Conservation (phyloP, 176 grass and related monocot species). For the Coix lacrymajobi region DNA sequence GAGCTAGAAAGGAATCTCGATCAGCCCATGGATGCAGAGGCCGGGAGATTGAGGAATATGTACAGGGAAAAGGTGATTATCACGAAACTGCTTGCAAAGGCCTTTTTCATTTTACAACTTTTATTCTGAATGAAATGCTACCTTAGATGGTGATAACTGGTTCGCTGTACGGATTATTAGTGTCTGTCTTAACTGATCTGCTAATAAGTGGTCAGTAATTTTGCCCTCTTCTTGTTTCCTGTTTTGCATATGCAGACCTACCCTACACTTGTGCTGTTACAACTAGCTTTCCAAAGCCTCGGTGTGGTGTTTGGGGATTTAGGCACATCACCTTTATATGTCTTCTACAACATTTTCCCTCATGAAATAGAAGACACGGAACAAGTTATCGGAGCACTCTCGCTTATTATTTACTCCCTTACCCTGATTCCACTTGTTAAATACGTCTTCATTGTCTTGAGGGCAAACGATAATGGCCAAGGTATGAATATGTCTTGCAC, state of each 20-base stretch:
- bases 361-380: slow-evolving; percentile 53
- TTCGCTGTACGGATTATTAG: background rate
- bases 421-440: slow-evolving; percentile 83
- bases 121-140: background rate
- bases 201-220: background rate
- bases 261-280: slow-evolving; percentile 50
- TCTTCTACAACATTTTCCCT: slow-evolving; percentile 78
- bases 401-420: slow-evolving; percentile 84
- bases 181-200: background rate
- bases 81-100: background rate
- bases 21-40: slow-evolving; percentile 86
- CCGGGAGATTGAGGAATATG: slow-evolving; percentile 62
- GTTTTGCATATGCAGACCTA: slow-evolving; percentile 51
- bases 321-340: slow-evolving; percentile 85
- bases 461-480: slow-evolving; percentile 80
- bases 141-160: background rate
- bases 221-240: background rate
- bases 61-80: slow-evolving; percentile 78
- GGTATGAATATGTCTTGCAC: slow-evolving; percentile 31
- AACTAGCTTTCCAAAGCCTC: slow-evolving; percentile 78
- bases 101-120: background rate
- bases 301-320: slow-evolving; percentile 82
- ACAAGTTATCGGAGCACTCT: slow-evolving; percentile 74
- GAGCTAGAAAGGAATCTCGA: slow-evolving; percentile 73
- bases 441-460: slow-evolving; percentile 80